Base-by-base conservation (phyloP, 1,284 basidiomycete species). In the Peniophora sp. region DNA sequence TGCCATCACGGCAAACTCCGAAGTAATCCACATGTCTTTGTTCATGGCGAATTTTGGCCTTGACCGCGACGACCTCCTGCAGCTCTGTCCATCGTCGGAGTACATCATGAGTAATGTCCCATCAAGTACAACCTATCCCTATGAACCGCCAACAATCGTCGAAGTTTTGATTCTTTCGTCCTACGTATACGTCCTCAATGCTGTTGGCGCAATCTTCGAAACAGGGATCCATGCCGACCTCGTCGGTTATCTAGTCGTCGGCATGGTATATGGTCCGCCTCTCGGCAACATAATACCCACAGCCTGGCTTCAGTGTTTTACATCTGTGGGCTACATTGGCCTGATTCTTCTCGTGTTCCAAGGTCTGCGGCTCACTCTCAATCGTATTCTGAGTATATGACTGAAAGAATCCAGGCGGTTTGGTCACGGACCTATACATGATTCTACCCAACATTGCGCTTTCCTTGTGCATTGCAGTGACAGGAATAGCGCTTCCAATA, bases 341-440 rank as follows among this genome's bases (percentile, higher is more conserved):
- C 62, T 81, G 14, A 63, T 79, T n/a, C 61, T 77, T 5, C 65
- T 80, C 44, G 73, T 81, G 2, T 75, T 78, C 52, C 70, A 78
- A 65, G 76, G 76, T 67, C 48, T 54, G 61, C 35, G n/a, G 35
- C 10, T 51, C 50, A 25, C 44, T 47, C 19, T 17, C 8, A 43
- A 12, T 32, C 25, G 12, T 16, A 3, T 10, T 20, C 27, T 32
- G 27, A 12, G 27, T 6, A 32, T 6, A 32, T 41, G n/a, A 44
- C 27, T 10, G 6, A 25, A n/a, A 24, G 39, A 38, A 47, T 27
- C 10, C 50, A 73, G 74, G 75, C 43, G 77, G 76, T 1, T 65
- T 78, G 8, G 69, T 64, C 10, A 71, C 73, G 3, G 65, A 70
- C 20, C 59, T 75, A 1, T 50, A 59, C 1, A 58, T 67, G 3